Evolutionary conservation across 2,329 filamentous ascomycete genomes (phyloP).

Genomic region (Curvularia sp.): DNA sequence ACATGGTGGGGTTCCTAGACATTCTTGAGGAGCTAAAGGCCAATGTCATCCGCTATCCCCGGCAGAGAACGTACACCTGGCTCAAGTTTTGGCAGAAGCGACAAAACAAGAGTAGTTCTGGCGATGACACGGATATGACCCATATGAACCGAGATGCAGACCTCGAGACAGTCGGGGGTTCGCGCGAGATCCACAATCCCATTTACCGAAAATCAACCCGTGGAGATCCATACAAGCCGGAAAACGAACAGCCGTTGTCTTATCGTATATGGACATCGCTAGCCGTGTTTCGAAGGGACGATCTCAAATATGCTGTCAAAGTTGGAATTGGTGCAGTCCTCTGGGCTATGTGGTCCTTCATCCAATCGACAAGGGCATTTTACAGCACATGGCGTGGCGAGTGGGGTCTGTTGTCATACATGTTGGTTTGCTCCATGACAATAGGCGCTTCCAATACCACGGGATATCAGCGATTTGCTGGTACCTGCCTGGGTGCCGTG

Average conservation of each 20-base stretch:
- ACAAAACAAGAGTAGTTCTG: constrained; percentile 17
- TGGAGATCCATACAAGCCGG: constrained; percentile 38
- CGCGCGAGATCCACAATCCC: constrained; percentile 47
- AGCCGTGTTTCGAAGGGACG: constrained; percentile 66
- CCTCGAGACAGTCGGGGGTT: constrained; percentile 37
- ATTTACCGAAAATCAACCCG: constrained; percentile 40
- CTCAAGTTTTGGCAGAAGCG: constrained; percentile 73
- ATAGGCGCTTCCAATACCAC: constrained; percentile 96
- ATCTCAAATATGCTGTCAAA: constrained; percentile 84
- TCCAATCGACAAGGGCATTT: constrained; percentile 75
- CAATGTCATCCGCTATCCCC: constrained; percentile 67
- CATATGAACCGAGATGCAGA: constrained; percentile 35
- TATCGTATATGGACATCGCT: constrained; percentile 64
- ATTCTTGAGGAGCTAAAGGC: constrained; percentile 86
- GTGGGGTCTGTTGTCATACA: constrained; percentile 95
- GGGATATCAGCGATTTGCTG: constrained; percentile 82
- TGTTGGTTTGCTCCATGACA: constrained; percentile 98
- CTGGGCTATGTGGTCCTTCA: constrained; percentile 88
- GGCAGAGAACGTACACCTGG: constrained; percentile 80
- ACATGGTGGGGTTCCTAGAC: constrained; percentile 82
- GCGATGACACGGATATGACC: constrained; percentile 35
- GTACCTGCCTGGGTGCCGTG: constrained; percentile 80
- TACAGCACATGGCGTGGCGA: constrained; percentile 93
- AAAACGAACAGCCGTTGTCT: constrained; percentile 43
- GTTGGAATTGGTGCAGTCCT: constrained; percentile 88